Base-by-base conservation (phyloP, 768 basidiomycete species). In the Naganishia onofrii region DNA sequence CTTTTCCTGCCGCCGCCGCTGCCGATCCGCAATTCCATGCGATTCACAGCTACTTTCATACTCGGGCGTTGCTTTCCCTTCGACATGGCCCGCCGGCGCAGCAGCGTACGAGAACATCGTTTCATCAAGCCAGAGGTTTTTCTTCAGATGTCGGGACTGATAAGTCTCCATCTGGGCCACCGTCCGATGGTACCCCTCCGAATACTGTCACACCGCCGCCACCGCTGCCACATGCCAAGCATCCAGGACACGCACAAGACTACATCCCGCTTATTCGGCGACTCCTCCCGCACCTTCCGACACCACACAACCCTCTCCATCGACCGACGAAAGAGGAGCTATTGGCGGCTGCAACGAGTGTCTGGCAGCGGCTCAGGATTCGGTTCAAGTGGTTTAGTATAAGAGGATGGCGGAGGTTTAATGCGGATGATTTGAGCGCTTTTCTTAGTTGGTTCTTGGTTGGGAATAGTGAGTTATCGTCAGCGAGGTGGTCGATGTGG, bases 331-430 rank as follows among this genome's bases (percentile, higher is more conserved):
- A 89, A 52, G 93, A 96, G 54, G 92, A 97, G 77, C 88, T 98
- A 70, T 85, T 98, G 42, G 87, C 86, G 23, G 89, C 92, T 3
- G 89, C 94, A 3, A 90, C 86, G 34, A 88, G 89, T n/a, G 93
- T 94, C 79, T 93, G 93, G 88, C 87, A 95, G 74, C 87, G 96
- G 2, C 80, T 90, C 28, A 86, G 89, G 26, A 90, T 98, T 74
- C 87, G 92, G n/a, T 92, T 97, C 83, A 93, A 93, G 79, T 99
- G 96, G 96, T 90, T 93, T 74, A 92, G 92, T 13, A 94, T 98
- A 75, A 85, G 91, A 72, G 92, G 91, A 4, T 99, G 96, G 83
- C 87, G 95, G 56, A 89, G 87, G 76, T 99, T 94, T 82, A 93
- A 96, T 74, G 89, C 91, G 63, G 96, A 99, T 79, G 96, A 99